Conservation (phyloP, 2,329 filamentous ascomycete species). For the Boeremia lycopersici region DNA sequence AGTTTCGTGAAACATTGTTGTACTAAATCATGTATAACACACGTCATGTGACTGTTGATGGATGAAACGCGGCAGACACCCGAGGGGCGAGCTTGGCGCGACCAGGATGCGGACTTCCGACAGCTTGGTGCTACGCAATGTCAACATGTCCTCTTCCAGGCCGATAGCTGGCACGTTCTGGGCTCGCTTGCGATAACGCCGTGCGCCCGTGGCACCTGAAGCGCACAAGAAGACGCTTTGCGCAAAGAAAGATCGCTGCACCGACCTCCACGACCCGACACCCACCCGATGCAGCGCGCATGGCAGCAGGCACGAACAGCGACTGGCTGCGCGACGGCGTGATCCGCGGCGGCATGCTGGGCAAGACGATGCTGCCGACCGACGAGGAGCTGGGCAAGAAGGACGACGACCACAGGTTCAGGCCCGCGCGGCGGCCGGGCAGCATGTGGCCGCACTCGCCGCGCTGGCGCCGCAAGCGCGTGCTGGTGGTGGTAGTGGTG, state of each 20-base stretch:
- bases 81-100: conserved; percentile 13
- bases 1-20: too few relatives aligned
- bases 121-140: conserved; percentile 4
- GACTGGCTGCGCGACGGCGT: conserved; percentile 36
- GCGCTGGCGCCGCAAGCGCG: conserved; percentile 58
- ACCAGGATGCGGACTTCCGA: conserved; percentile 12
- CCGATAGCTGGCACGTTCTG: conserved; percentile 1
- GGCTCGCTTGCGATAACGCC: background rate
- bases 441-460: conserved; percentile 35
- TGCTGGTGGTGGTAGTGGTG: conserved; percentile 44
- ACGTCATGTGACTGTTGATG: background rate
- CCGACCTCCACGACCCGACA: background rate
- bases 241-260: too few relatives aligned
- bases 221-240: too few relatives aligned
- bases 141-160: conserved; percentile 19
- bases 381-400: conserved; percentile 71
- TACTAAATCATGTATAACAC: too few relatives aligned
- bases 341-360: conserved; percentile 39
- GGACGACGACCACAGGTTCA: conserved; percentile 62
- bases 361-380: conserved; percentile 53
- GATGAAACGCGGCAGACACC: background rate
- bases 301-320: conserved; percentile 32
- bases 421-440: conserved; percentile 48
- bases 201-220: background rate
- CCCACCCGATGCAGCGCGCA: conserved; percentile 21